These are phyloP conservation scores for Salix arbutifolia DNA, from an alignment of 345 rosid genomes.

Conservation along the genomic window DNA sequence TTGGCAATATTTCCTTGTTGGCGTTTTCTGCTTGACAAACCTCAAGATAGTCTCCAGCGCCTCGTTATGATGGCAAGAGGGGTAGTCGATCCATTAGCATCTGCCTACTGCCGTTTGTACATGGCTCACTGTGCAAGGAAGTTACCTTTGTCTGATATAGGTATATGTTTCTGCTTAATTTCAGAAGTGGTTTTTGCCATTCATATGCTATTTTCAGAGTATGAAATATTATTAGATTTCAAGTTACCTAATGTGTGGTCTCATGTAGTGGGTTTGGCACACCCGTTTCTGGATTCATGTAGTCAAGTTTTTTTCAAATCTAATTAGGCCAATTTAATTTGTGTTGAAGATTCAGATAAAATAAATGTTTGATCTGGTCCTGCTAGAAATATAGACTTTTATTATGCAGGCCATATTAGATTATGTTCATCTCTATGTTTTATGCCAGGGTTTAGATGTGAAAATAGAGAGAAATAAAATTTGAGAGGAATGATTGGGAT, in stretches of 20 bases:
- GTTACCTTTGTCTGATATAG: constrained; percentile 47
- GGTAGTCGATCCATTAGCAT: constrained; percentile 77
- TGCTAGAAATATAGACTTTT: too few relatives aligned
- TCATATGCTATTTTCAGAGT: constrained; percentile 1
- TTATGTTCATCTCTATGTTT: too few relatives aligned
- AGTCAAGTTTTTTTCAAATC: too few relatives aligned
- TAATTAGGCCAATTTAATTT: too few relatives aligned
- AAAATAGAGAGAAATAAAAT: too few relatives aligned
- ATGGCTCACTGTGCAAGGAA: constrained; percentile 66
- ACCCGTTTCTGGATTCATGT: too few relatives aligned
- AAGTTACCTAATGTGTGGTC: background rate
- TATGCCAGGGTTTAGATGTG: too few relatives aligned
- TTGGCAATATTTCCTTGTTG: constrained; percentile 84
- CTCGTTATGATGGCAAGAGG: constrained; percentile 82
- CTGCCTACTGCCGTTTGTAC: constrained; percentile 73
- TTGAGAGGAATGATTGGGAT: too few relatives aligned
- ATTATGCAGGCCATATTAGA: too few relatives aligned
- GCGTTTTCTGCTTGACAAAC: constrained; percentile 62
- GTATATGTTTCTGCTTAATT: constrained; percentile 29
- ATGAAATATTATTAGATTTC: background rate
- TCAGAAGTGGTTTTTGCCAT: background rate
- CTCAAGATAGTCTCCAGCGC: constrained; percentile 53
- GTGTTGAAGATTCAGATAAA: too few relatives aligned
- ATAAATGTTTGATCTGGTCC: too few relatives aligned
- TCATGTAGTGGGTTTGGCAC: background rate